Conservation (phyloP, 148 eudicot genomes). For the Rhododendron williamsianum region DNA sequence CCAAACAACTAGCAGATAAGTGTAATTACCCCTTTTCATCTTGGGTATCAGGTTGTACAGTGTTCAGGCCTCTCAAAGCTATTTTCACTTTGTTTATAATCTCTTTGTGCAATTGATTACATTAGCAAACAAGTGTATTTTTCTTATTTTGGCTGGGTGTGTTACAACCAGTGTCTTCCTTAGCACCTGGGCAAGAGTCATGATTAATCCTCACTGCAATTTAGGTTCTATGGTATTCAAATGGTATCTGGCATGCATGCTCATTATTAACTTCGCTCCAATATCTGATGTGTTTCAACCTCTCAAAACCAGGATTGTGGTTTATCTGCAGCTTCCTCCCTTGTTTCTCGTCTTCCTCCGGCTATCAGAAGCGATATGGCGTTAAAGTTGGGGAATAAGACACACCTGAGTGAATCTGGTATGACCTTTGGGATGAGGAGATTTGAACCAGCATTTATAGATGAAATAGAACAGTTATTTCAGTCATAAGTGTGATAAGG, state of each 20-base stretch:
- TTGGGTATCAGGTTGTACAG: neutral
- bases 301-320: constrained; percentile 60
- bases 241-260: neutral
- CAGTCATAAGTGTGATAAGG: neutral
- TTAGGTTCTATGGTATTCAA: neutral
- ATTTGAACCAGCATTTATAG: neutral
- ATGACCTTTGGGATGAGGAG: constrained; percentile 9
- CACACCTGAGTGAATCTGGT: constrained; percentile 39
- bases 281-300: constrained; percentile 13
- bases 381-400: constrained; percentile 37
- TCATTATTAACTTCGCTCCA: neutral
- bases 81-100: neutral
- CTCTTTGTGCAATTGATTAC: neutral
- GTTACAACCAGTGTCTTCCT: neutral
- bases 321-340: constrained; percentile 49
- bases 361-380: constrained; percentile 54
- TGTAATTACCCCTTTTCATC: neutral
- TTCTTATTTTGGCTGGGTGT: neutral
- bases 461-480: neutral
- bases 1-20: neutral
- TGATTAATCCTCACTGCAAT: neutral
- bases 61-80: neutral
- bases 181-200: neutral
- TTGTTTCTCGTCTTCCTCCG: constrained; percentile 66
- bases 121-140: neutral